phyloP scores from a whole-genome alignment of 495 filamentous ascomycete genomes.

The Daldinia grandis region DNA sequence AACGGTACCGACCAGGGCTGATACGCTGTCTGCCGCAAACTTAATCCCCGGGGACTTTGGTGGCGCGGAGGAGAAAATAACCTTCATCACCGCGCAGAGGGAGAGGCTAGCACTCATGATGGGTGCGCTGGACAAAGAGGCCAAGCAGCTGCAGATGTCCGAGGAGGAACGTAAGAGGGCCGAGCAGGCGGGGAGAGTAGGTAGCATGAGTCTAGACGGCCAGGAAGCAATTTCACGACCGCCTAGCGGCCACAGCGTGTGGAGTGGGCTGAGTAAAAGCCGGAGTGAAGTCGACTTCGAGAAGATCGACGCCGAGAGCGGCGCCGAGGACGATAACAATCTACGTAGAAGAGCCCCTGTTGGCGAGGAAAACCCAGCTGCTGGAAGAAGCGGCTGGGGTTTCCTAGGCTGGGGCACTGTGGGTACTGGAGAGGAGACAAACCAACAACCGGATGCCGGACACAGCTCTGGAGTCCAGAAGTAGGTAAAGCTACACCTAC shows the following conservation, averaged over 20 bases:
- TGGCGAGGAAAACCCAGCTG: constrained; percentile 19
- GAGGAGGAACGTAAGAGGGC: constrained; percentile 47
- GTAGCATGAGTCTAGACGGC: constrained; percentile 47
- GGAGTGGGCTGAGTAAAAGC: constrained; percentile 70
- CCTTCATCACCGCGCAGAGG: constrained; percentile 75
- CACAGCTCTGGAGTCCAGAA: constrained; percentile 47
- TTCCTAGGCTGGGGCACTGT: constrained; percentile 64
- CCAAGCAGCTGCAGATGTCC: constrained; percentile 54
- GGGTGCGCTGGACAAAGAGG: constrained; percentile 78
- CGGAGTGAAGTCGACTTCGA: constrained; percentile 83
- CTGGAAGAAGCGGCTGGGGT: constrained; percentile 60
- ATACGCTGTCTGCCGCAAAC: constrained; percentile 65
- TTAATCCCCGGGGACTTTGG: constrained; percentile 73
- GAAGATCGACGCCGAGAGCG: constrained; percentile 78
- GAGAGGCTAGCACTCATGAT: constrained; percentile 75
- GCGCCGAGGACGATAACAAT: constrained; percentile 55
- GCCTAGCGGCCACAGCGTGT: constrained; percentile 58
- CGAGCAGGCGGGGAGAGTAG: constrained; percentile 31
- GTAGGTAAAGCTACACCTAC: constrained; percentile 14
- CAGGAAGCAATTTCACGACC: constrained; percentile 46
- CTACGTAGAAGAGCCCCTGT: constrained; percentile 38
- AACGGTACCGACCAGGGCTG: constrained; percentile 8
- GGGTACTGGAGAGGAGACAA: constrained; percentile 12
- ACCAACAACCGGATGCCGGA: constrained; percentile 26
- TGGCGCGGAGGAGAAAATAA: constrained; percentile 68